Evolutionary conservation across 768 basidiomycete species (phyloP).

Genomic region (Cantharellus cinnabarinus): DNA sequence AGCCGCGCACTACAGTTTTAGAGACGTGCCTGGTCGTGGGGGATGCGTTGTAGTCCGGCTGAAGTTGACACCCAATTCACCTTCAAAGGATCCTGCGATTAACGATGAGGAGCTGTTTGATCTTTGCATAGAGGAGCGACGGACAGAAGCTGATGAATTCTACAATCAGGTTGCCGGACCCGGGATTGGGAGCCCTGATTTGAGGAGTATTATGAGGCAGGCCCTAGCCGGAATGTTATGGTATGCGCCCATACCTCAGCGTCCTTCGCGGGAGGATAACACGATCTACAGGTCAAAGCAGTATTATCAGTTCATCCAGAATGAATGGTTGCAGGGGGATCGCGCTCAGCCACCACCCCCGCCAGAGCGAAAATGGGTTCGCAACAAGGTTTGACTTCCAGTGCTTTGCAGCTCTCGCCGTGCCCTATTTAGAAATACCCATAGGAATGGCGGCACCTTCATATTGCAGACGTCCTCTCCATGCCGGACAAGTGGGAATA

Average conservation of each 20-base stretch:
- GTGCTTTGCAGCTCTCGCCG: not conserved
- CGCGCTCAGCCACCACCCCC: slow-evolving; percentile 89
- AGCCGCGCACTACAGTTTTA: slow-evolving; percentile 79
- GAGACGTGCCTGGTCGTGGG: slow-evolving; percentile 69
- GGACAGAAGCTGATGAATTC: slow-evolving; percentile 92
- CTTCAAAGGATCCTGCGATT: slow-evolving; percentile 57
- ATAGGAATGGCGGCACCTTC: slow-evolving; percentile 89
- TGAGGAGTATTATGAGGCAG: slow-evolving; percentile 91
- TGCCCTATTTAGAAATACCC: not conserved
- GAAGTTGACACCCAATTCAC: slow-evolving; percentile 64
- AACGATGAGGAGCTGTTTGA: slow-evolving; percentile 84
- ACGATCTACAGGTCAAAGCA: slow-evolving; percentile 52
- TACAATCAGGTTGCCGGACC: slow-evolving; percentile 66
- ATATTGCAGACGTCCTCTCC: slow-evolving; percentile 86
- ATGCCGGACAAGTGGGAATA: slow-evolving; percentile 99
- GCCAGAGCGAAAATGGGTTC: slow-evolving; percentile 60
- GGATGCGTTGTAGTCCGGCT: slow-evolving; percentile 90
- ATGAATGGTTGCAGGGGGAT: slow-evolving; percentile 92
- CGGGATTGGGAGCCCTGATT: slow-evolving; percentile 53
- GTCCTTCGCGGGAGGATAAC: too few species aligned
- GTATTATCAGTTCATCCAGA: slow-evolving; percentile 88
- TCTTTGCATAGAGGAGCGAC: slow-evolving; percentile 68
- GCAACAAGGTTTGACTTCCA: slow-evolving; percentile 41
- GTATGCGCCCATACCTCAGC: slow-evolving; percentile 16
- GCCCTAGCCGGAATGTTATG: slow-evolving; percentile 94